phyloP scores from a whole-genome alignment of 2,329 filamentous ascomycete genomes.

The Aspergillus sp. region DNA sequence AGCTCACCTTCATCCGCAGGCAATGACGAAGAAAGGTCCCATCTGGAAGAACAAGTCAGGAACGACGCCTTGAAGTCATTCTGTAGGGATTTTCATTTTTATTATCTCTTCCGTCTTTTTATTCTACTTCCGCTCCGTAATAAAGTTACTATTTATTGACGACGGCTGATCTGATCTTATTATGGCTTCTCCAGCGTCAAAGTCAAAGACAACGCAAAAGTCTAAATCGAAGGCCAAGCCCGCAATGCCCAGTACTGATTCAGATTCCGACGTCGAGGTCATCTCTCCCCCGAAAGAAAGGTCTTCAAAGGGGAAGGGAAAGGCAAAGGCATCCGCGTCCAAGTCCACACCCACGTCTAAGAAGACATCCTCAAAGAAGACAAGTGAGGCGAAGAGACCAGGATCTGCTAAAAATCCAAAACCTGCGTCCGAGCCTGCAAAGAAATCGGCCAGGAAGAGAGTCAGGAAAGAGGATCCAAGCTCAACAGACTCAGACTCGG shows the following conservation, averaged over 20 bases:
- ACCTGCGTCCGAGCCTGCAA: neutral
- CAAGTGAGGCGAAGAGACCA: neutral
- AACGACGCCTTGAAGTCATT: constrained; percentile 53
- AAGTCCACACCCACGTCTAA: neutral
- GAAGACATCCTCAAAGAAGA: neutral
- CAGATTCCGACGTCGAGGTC: neutral
- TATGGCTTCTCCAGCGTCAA: neutral
- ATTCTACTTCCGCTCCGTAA: neutral
- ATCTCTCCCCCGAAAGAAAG: neutral
- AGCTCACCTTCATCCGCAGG: constrained; percentile 44
- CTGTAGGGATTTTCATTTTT: constrained; percentile 37
- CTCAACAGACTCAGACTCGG: neutral
- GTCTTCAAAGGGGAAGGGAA: neutral
- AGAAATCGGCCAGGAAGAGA: neutral
- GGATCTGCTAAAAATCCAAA: no score
- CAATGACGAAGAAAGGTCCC: constrained; percentile 49
- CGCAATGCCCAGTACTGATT: neutral
- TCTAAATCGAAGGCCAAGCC: neutral
- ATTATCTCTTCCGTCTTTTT: no score
- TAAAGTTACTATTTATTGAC: neutral
- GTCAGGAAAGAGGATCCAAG: neutral
- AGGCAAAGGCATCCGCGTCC: neutral
- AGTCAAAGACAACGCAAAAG: neutral
- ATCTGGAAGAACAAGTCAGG: constrained; percentile 52
- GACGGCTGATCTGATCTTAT: neutral